phyloP scores from a whole-genome alignment of 257 asterid species.

The Ajuga chamaepitys region DNA sequence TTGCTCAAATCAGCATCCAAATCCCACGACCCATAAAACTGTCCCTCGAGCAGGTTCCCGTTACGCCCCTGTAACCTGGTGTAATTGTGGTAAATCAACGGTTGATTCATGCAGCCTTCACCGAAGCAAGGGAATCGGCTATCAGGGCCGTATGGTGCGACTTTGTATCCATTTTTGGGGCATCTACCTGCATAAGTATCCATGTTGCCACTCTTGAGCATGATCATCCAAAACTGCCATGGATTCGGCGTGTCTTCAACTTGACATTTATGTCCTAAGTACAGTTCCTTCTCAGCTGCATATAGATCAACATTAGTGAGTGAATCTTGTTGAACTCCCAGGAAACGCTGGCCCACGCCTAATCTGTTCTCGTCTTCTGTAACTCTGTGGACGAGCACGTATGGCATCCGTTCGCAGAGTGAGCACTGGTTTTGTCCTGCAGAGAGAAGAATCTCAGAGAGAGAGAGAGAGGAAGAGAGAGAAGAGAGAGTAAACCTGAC shows the following conservation, averaged over 20 bases:
- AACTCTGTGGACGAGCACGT: slow-evolving; percentile 22
- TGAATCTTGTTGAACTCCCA: slow-evolving; percentile 33
- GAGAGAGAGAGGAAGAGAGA: neutral
- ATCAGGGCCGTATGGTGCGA: slow-evolving; percentile 45
- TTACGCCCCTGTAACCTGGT: slow-evolving; percentile 42
- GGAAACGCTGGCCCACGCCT: slow-evolving; percentile 50
- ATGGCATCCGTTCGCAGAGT: slow-evolving; percentile 34
- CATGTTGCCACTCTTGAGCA: slow-evolving; percentile 84
- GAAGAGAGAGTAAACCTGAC: slow-evolving; percentile 18
- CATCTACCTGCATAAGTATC: slow-evolving; percentile 71
- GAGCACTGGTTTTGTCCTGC: slow-evolving; percentile 27
- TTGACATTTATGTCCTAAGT: slow-evolving; percentile 62
- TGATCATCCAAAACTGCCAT: slow-evolving; percentile 95
- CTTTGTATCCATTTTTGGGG: slow-evolving; percentile 55
- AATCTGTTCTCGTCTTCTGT: slow-evolving; percentile 45
- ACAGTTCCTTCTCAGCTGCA: slow-evolving; percentile 63
- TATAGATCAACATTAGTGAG: slow-evolving; percentile 37
- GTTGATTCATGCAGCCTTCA: slow-evolving; percentile 74
- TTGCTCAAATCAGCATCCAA: slow-evolving; percentile 27
- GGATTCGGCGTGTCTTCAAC: slow-evolving; percentile 58
- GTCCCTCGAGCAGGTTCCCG: slow-evolving; percentile 41
- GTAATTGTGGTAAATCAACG: slow-evolving; percentile 63
- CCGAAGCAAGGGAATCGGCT: slow-evolving; percentile 69
- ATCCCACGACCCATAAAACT: slow-evolving; percentile 64
- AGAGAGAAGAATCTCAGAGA: neutral